Evolutionary conservation across 345 rosid species (phyloP).

Genomic region (thale cress (Arabidopsis thaliana)): DNA sequence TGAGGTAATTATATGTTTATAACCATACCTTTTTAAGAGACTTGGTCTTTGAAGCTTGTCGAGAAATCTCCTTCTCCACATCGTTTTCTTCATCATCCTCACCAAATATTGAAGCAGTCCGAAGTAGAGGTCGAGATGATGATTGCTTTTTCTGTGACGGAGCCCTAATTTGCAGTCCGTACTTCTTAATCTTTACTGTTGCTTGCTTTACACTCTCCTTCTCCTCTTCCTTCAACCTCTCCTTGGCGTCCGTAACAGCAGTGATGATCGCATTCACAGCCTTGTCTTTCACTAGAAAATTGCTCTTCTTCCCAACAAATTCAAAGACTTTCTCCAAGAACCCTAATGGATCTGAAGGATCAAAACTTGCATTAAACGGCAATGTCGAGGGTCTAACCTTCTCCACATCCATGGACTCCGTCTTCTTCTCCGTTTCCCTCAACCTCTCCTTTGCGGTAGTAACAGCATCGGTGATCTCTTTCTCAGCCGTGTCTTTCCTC

Average conservation of each 20-base stretch:
- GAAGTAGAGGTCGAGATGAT: constrained; percentile 55
- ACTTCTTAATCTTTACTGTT: constrained; percentile 62
- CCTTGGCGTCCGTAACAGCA: neutral
- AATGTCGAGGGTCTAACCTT: neutral
- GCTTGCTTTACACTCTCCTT: neutral
- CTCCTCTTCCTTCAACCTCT: neutral
- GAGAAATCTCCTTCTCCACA: constrained; percentile 75
- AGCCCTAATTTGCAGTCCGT: constrained; percentile 80
- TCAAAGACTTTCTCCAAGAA: neutral
- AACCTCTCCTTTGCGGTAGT: neutral
- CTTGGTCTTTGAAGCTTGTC: constrained; percentile 79
- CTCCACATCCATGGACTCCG: neutral
- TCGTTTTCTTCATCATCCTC: constrained; percentile 61
- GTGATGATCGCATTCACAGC: neutral
- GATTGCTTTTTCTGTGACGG: constrained; percentile 63
- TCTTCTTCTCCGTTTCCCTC: neutral
- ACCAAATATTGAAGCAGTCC: constrained; percentile 53
- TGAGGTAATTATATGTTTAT: too few species aligned
- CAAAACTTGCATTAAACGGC: neutral
- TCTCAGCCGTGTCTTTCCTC: neutral
- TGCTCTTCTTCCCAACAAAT: neutral
- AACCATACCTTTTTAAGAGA: constrained; percentile 62
- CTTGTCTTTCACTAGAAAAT: neutral
- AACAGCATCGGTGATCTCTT: neutral
- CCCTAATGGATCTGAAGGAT: neutral